Evolutionary conservation across 2,329 filamentous ascomycete genomes (phyloP), one percentile per base, ranked within the genome.

Genomic region (Albophoma yamanashiensis): DNA sequence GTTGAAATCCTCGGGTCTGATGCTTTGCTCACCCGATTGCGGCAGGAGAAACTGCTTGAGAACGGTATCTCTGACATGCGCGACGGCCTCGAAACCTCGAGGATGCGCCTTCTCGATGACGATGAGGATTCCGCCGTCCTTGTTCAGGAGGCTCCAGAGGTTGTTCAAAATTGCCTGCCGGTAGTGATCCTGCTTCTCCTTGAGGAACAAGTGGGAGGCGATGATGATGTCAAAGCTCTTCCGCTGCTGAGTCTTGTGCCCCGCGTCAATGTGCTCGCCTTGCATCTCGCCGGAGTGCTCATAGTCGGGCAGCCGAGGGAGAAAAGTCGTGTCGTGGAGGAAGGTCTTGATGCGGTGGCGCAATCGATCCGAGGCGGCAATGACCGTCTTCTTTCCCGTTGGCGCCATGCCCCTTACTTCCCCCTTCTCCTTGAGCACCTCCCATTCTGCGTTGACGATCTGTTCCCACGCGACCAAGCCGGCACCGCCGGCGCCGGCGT

Each of bases 221-320:
- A 99, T 87, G 65, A 99, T 91, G 6, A 99, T 75, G 69, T 99
- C 94, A 71, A 88, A 97, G 52, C 85, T 82, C 74, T 97, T 97
- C 62, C 88, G 83, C 3, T 81, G 78, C 22, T 81, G 79, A 7
- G 82, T 78, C 11, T 76, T 71, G 38, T 76, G 73, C 25, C 81
- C 78, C 25, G 83, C 82, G 60, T 90, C 83, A 6, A 90, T 71
- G 42, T 82, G 80, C 60, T 78, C 77, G 22, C 83, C 80, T 12
- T 81, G 78, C 56, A 83, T 83, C 61, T 86, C 78, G 27, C 82
- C 78, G 1, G 84, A 82, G 69, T 88, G 87, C 34, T 91, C 74
- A 64, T 93, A 92, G 68, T 97, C 91, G 0, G 94, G 94, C n/a
- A 97, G 77, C 4, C 92, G 86, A 9, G 93, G 92, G 9, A 99